Conservation (phyloP, 2,329 filamentous ascomycete genomes). For the Dothideomycetes sp. region DNA sequence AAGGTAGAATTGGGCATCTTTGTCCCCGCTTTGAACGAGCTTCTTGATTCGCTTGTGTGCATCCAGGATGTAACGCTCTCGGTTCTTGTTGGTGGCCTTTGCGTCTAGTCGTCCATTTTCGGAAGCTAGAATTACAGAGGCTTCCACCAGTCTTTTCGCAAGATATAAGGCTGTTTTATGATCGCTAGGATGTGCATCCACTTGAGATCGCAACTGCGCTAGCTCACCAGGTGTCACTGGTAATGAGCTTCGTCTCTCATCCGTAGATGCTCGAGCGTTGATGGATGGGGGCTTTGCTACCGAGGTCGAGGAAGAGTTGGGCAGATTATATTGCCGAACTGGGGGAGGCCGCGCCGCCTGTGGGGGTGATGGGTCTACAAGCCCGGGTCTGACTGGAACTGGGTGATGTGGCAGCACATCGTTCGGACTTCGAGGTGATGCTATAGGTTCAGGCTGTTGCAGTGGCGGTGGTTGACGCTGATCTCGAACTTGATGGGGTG, state of each 20-base stretch:
- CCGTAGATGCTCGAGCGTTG: slow-evolving; percentile 2
- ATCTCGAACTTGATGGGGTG: background rate
- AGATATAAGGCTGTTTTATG: slow-evolving; percentile 59
- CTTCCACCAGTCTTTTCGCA: slow-evolving; percentile 78
- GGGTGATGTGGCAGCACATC: slow-evolving; percentile 47
- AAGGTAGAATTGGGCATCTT: slow-evolving; percentile 86
- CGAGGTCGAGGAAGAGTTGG: slow-evolving; percentile 2
- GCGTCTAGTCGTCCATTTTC: slow-evolving; percentile 63
- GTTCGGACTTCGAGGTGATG: slow-evolving; percentile 16
- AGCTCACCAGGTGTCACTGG: slow-evolving; percentile 72
- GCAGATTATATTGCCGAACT: slow-evolving; percentile 39
- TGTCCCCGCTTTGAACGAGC: slow-evolving; percentile 58
- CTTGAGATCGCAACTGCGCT: slow-evolving; percentile 57
- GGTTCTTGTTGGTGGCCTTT: slow-evolving; percentile 48
- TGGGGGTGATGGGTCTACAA: slow-evolving; percentile 24
- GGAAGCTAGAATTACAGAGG: slow-evolving; percentile 66
- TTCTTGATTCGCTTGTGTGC: slow-evolving; percentile 90
- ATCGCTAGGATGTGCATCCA: slow-evolving; percentile 63
- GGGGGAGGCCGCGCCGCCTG: slow-evolving; percentile 37
- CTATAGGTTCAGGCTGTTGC: slow-evolving; percentile 4
- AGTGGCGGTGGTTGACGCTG: slow-evolving; percentile 1
- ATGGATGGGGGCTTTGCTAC: background rate
- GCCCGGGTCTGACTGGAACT: slow-evolving; percentile 41
- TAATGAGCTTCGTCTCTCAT: slow-evolving; percentile 14
- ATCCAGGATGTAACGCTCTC: slow-evolving; percentile 75